phyloP scores from a whole-genome alignment of 73 alveolate species.

The Paramecium tetraurelia region DNA sequence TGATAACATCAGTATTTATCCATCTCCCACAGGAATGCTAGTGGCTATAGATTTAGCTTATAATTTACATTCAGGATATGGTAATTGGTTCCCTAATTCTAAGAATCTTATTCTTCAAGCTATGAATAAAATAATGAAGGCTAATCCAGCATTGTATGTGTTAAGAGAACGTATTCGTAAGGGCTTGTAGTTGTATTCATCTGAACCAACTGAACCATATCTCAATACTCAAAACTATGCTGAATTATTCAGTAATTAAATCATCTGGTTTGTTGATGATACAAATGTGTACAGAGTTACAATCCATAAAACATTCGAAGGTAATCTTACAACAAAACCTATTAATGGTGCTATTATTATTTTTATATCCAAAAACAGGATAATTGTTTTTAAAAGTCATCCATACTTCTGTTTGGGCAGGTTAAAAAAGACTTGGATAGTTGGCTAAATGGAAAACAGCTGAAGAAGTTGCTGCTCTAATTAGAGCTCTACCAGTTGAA shows the following conservation, averaged over 20 bases:
- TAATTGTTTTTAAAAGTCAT: slow-evolving; percentile 98
- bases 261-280: slow-evolving; percentile 99
- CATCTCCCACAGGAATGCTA: slow-evolving; percentile 98
- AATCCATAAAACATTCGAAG: slow-evolving; percentile 99
- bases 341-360: slow-evolving; percentile 99
- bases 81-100: slow-evolving; percentile 98
- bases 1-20: slow-evolving; percentile 98
- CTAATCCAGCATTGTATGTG: slow-evolving; percentile 99
- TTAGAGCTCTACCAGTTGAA: slow-evolving; percentile 99
- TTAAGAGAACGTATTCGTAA: slow-evolving; percentile 99
- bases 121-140: slow-evolving; percentile 99
- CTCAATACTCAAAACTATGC: slow-evolving; percentile 97
- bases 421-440: slow-evolving; percentile 98
- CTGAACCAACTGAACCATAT: slow-evolving; percentile 99
- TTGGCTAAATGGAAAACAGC: slow-evolving; percentile 99
- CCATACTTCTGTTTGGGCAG: slow-evolving; percentile 99
- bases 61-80: slow-evolving; percentile 99
- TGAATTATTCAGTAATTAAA: slow-evolving; percentile 98
- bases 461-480: slow-evolving; percentile 99
- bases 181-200: slow-evolving; percentile 98
- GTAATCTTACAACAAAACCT: slow-evolving; percentile 99
- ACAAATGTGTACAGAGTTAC: slow-evolving; percentile 99
- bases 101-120: slow-evolving; percentile 96
- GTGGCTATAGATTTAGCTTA: slow-evolving; percentile 99
- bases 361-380: slow-evolving; percentile 99